phyloP scores from a whole-genome alignment of 2,329 filamentous ascomycete genomes.

The Tolypocladium amazonense region DNA sequence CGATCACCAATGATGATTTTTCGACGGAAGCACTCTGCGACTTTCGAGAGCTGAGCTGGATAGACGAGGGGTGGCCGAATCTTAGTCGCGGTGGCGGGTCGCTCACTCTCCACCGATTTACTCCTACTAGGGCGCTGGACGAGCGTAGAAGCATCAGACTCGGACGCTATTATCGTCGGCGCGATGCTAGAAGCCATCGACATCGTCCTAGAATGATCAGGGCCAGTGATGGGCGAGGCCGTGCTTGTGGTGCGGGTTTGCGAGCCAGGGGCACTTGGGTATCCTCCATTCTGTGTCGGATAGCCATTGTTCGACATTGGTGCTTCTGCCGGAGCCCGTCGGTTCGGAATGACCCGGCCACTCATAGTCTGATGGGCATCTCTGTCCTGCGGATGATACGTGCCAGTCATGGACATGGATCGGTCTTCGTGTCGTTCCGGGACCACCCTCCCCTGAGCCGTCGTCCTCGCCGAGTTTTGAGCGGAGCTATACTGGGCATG shows the following conservation, averaged over 20 bases:
- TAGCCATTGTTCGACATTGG: constrained; percentile 25
- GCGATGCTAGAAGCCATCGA: constrained; percentile 84
- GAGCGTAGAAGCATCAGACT: constrained; percentile 39
- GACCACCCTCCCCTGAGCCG: constrained; percentile 81
- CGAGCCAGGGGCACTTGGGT: constrained; percentile 36
- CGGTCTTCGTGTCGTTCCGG: constrained; percentile 87
- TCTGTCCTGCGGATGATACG: constrained; percentile 54
- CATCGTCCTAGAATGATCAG: constrained; percentile 57
- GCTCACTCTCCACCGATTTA: constrained; percentile 43
- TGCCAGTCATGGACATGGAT: constrained; percentile 91
- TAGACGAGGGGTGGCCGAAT: constrained; percentile 79
- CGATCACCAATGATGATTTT: constrained; percentile 78
- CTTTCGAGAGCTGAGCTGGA: constrained; percentile 83
- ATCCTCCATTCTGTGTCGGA: constrained; percentile 23
- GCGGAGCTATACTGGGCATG: constrained; percentile 58
- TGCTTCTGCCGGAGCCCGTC: constrained; percentile 34
- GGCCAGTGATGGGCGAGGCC: constrained; percentile 39
- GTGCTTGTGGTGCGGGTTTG: constrained; percentile 53
- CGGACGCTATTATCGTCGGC: constrained; percentile 56
- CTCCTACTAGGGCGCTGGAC: constrained; percentile 47
- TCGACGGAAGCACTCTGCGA: constrained; percentile 85
- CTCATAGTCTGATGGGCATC: constrained; percentile 88
- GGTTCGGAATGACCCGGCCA: constrained; percentile 78
- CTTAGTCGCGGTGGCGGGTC: constrained; percentile 45
- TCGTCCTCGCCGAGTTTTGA: constrained; percentile 61